Evolutionary conservation across 306 rosid genomes (phyloP), one percentile per base, ranked within the genome.

Genomic region (Oemleria cerasiformis): DNA sequence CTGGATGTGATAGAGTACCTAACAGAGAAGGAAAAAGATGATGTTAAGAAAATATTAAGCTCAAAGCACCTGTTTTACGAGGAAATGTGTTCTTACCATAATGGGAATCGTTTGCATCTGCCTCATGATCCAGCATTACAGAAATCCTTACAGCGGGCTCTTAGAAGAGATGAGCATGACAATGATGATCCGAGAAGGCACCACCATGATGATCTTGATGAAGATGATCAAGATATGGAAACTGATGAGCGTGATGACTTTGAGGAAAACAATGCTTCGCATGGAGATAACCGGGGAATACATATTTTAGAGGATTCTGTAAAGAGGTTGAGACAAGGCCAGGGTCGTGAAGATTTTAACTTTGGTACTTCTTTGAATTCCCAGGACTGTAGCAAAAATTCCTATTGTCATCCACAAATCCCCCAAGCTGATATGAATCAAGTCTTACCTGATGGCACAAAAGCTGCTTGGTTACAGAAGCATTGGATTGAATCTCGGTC

Each of bases 11-110:
- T 90, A 42, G 85, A 84, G 36, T 88, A 79, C 79, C 90, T 90
- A 60, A 72, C 86, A 0, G 92, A 92, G 77, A 92, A 90, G 80
- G 97, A 90, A 40, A 92, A 92, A 77, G 97, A 92, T 0, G 92
- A 90, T 41, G 91, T 90, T 60, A 76, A 93, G 54, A 92, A 90
- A 70, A 90, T 87, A 66, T 79, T 92, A 42, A 87, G 88, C 91
- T 92, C 98, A 2, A 92, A 90, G 84, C 97, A 92, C 38, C 73
- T 92, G 15, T 92, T 90, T 74, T 92, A 92, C 39, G 93, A 92
- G 81, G 97, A 90, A 78, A 92, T 90, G 98, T 92, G 98, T 70
- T 92, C 97, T 20, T 92, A 92, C 73, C 97, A 90, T 83, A 90
- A 92, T 75, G 72, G 86, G 4, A 92, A 92, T 79, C 86, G 96